A percentile compares a stretch with the other conserved stretches of the same genome.
Conservation (phyloP, 2,329 filamentous ascomycete species). For the Curvularia sp. region DNA sequence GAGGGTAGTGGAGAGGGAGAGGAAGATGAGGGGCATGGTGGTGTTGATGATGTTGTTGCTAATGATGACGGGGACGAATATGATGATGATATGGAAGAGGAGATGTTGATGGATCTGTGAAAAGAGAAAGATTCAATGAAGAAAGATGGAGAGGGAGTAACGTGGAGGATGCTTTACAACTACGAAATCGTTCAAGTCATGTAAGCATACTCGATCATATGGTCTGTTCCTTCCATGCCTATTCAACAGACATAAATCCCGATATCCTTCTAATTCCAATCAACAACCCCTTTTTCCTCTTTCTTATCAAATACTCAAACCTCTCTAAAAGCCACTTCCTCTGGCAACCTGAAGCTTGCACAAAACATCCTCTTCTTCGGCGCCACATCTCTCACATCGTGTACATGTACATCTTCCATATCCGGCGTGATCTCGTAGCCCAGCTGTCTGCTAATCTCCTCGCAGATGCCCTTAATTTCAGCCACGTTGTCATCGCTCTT, state of each 20-base stretch:
- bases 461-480: constrained; percentile 65
- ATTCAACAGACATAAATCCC: background rate
- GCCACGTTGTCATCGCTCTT: constrained; percentile 78
- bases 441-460: constrained; percentile 68
- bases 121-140: background rate
- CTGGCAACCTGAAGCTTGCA: constrained; percentile 85
- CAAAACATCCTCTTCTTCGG: constrained; percentile 98
- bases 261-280: background rate
- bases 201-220: background rate
- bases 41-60: background rate
- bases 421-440: constrained; percentile 64
- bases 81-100: constrained; percentile 28
- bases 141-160: background rate
- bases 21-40: background rate
- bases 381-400: constrained; percentile 82
- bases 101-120: constrained; percentile 37
- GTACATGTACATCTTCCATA: constrained; percentile 64
- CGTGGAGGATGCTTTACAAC: background rate
- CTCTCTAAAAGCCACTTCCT: constrained; percentile 77
- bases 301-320: background rate
- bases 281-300: background rate
- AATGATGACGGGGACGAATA: background rate
- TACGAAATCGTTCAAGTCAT: background rate
- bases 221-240: background rate
- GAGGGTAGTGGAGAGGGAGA: background rate